A percentile compares a stretch with the other conserved stretches of the same genome.
Evolutionary conservation across 169 alveolate species (phyloP).

Genomic region (Babesia ovata): DNA sequence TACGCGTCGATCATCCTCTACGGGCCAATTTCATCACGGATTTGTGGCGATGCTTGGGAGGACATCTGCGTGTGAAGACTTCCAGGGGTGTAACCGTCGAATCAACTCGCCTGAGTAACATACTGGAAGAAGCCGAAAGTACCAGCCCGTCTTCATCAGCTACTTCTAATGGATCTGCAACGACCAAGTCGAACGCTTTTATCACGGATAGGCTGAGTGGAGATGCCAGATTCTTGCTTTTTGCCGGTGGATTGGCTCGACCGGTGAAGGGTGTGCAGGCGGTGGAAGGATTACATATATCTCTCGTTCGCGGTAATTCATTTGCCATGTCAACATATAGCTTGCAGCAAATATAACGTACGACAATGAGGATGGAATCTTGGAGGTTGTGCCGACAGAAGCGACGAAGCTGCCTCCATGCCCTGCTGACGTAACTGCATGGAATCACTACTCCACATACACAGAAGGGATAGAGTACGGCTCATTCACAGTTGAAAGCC

Average conservation of each 20-base stretch:
- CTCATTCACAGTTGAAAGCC: not conserved
- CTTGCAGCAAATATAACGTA: constrained; percentile 11
- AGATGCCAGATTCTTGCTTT: too few relatives aligned
- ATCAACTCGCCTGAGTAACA: not conserved
- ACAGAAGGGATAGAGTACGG: constrained; percentile 15
- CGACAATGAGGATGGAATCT: not conserved
- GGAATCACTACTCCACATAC: constrained; percentile 19
- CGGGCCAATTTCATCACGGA: not conserved
- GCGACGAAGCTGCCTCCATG: constrained; percentile 36
- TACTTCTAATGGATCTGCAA: too few relatives aligned
- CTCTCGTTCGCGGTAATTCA: not conserved
- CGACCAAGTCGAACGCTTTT: not conserved
- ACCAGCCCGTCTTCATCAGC: too few relatives aligned
- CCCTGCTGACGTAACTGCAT: constrained; percentile 25
- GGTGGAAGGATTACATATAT: not conserved
- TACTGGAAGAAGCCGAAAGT: not conserved
- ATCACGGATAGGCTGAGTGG: too few relatives aligned
- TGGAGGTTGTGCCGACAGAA: constrained; percentile 17
- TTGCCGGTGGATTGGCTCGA: too few relatives aligned
- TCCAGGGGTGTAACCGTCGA: constrained; percentile 20
- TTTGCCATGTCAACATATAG: not conserved
- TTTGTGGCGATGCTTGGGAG: not conserved
- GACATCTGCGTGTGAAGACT: not conserved
- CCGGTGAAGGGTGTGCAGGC: not conserved
- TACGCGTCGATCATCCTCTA: constrained; percentile 17